phyloP scores from a whole-genome alignment of 1,284 basidiomycete genomes.

The Trametes hirsuta region DNA sequence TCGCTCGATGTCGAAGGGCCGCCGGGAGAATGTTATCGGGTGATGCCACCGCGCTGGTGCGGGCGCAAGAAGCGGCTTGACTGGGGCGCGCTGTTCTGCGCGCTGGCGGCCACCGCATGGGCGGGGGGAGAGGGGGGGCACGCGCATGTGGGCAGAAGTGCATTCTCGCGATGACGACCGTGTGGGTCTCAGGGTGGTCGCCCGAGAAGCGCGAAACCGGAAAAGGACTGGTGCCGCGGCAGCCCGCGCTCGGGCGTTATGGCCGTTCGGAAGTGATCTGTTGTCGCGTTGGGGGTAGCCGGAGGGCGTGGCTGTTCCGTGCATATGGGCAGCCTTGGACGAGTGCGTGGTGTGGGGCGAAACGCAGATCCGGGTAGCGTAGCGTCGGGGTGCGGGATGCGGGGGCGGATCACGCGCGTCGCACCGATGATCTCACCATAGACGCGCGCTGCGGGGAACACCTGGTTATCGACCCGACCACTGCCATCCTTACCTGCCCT shows the following conservation, averaged over 20 bases:
- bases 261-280: too few species aligned
- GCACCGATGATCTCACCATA: not conserved
- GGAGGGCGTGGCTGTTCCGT: too few species aligned
- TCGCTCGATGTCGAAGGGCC: not conserved
- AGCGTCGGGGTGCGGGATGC: too few species aligned
- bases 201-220: too few species aligned
- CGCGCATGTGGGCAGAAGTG: not conserved
- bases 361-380: too few species aligned
- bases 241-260: too few species aligned
- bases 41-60: not conserved
- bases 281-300: too few species aligned
- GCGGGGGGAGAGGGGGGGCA: not conserved
- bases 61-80: not conserved
- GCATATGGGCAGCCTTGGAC: too few species aligned
- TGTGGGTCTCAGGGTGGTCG: not conserved
- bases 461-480: not conserved
- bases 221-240: too few species aligned
- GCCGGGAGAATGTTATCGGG: not conserved
- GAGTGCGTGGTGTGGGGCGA: too few species aligned
- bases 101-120: not conserved
- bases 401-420: too few species aligned
- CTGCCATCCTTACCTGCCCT: not conserved
- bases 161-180: constrained; percentile 5
- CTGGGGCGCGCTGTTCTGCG: not conserved
- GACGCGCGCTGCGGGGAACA: not conserved